phyloP scores from a whole-genome alignment of 495 filamentous ascomycete genomes.

The Articulospora tetracladia region DNA sequence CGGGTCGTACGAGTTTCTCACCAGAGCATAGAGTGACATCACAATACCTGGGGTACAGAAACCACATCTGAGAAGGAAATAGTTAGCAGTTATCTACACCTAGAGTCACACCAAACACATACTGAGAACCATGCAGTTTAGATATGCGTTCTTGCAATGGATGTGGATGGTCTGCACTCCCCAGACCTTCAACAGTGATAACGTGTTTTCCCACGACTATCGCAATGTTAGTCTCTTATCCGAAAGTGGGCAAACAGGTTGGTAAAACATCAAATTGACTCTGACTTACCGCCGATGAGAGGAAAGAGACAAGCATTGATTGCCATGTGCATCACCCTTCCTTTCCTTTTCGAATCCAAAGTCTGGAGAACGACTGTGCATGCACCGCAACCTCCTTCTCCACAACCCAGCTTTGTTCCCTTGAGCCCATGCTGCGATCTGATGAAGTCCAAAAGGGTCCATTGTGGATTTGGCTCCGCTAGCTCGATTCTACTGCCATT shows the following conservation, averaged over 20 bases:
- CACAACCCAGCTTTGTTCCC: constrained; percentile 58
- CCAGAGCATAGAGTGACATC: constrained; percentile 37
- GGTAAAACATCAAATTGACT: not conserved
- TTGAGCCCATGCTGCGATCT: constrained; percentile 41
- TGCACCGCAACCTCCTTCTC: constrained; percentile 39
- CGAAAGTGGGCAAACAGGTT: not conserved
- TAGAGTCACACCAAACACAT: not conserved
- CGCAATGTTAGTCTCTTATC: not conserved
- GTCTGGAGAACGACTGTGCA: constrained; percentile 37
- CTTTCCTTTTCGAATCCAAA: constrained; percentile 5
- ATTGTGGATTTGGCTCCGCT: constrained; percentile 11
- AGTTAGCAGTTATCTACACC: not conserved
- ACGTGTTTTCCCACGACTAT: constrained; percentile 37
- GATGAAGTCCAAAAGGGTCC: constrained; percentile 44
- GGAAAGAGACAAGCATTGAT: constrained; percentile 21
- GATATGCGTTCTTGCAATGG: constrained; percentile 39
- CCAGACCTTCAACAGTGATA: constrained; percentile 38
- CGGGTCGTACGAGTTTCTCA: constrained; percentile 35
- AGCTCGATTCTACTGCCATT: constrained; percentile 14
- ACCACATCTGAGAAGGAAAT: constrained; percentile 7
- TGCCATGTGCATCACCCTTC: constrained; percentile 24
- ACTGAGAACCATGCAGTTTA: constrained; percentile 38
- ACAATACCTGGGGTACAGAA: constrained; percentile 40
- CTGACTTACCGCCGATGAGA: constrained; percentile 15
- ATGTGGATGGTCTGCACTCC: constrained; percentile 32